Evolutionary conservation across 768 basidiomycete genomes (phyloP).

Genomic region (Suillus discolor): DNA sequence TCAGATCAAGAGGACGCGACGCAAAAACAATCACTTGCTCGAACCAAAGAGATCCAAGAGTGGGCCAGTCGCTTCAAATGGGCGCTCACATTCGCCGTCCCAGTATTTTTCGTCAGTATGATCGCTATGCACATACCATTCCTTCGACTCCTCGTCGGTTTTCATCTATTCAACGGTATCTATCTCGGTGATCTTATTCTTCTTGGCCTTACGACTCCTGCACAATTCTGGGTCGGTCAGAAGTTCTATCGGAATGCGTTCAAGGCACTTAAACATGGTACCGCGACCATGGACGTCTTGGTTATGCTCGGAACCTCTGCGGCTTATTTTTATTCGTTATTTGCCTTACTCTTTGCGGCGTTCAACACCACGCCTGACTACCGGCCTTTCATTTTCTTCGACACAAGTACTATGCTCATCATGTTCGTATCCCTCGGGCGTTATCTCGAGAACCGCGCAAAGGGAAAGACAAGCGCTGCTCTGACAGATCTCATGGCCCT

Average conservation of each 20-base stretch:
- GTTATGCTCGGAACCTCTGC: slow-evolving; percentile 94
- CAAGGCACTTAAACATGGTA: slow-evolving; percentile 86
- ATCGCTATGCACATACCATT: slow-evolving; percentile 68
- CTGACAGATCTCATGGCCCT: slow-evolving; percentile 96
- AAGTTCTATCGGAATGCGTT: slow-evolving; percentile 90
- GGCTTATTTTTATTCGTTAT: slow-evolving; percentile 88
- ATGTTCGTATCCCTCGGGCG: slow-evolving; percentile 96
- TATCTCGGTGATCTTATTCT: slow-evolving; percentile 83
- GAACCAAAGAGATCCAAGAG: slow-evolving; percentile 89
- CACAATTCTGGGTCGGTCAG: slow-evolving; percentile 89
- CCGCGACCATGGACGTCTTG: slow-evolving; percentile 98
- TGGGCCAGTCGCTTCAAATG: slow-evolving; percentile 82
- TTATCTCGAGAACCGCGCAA: slow-evolving; percentile 94
- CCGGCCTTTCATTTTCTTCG: slow-evolving; percentile 91
- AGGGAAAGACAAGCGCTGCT: slow-evolving; percentile 95
- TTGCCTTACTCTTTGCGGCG: slow-evolving; percentile 64
- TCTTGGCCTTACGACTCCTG: slow-evolving; percentile 80
- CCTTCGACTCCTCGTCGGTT: slow-evolving; percentile 53
- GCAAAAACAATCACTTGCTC: slow-evolving; percentile 82
- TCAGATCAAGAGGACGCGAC: slow-evolving; percentile 80
- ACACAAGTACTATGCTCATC: slow-evolving; percentile 98
- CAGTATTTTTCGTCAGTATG: slow-evolving; percentile 95
- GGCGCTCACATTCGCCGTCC: slow-evolving; percentile 78
- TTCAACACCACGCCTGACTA: slow-evolving; percentile 66
- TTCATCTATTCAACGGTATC: slow-evolving; percentile 61